Percentiles rank a stretch among this genome's conserved stretches.
Conservation (phyloP, 176 grass and related monocot genomes). For the Aegilops longissima region DNA sequence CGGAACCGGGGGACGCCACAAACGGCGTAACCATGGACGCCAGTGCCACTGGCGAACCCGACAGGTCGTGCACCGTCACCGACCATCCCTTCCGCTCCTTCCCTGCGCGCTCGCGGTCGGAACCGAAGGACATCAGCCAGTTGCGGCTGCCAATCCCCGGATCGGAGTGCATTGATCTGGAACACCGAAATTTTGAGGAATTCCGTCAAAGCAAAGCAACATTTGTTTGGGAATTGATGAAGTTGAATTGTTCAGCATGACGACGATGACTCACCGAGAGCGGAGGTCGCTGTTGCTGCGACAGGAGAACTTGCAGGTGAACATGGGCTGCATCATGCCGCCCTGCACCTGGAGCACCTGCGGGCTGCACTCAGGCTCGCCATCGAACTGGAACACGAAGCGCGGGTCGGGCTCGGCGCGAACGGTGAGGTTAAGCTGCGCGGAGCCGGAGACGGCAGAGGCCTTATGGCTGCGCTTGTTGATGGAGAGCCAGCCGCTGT, state of each 20-base stretch:
- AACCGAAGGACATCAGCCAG: constrained; percentile 49
- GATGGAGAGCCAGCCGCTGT: constrained; percentile 66
- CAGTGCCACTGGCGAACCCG: constrained; percentile 58
- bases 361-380: constrained; percentile 75
- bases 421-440: constrained; percentile 57
- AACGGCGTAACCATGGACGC: constrained; percentile 82
- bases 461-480: constrained; percentile 37
- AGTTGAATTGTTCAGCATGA: background rate
- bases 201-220: background rate
- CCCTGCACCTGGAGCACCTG: constrained; percentile 83
- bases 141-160: constrained; percentile 22
- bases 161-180: constrained; percentile 49
- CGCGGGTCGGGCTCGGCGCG: constrained; percentile 68
- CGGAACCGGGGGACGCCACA: constrained; percentile 50
- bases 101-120: constrained; percentile 51
- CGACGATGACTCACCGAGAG: constrained; percentile 32
- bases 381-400: constrained; percentile 84
- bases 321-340: constrained; percentile 65
- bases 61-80: constrained; percentile 77
- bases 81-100: constrained; percentile 83
- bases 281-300: constrained; percentile 65
- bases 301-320: constrained; percentile 94
- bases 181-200: background rate
- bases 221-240: background rate
- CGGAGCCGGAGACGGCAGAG: background rate